Percentiles rank a stretch among this genome's conserved stretches.
Evolutionary conservation across 805 yeast genomes (phyloP).

Genomic region (Wickerhamiella alocasiicola): DNA sequence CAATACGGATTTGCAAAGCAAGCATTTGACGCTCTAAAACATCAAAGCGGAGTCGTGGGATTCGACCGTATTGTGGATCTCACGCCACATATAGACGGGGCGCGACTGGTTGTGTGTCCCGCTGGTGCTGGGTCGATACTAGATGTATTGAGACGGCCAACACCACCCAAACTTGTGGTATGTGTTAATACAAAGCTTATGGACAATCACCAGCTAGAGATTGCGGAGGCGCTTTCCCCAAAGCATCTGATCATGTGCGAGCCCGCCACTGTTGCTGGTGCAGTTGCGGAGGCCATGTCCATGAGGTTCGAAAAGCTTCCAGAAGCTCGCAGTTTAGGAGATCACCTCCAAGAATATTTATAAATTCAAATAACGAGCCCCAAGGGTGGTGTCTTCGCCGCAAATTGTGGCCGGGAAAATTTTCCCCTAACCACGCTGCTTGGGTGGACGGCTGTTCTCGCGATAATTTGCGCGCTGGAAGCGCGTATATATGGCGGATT

Average conservation of each 20-base stretch:
- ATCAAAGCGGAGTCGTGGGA: conserved; percentile 30
- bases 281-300: conserved; percentile 8
- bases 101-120: conserved; percentile 67
- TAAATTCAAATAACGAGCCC: too few species aligned
- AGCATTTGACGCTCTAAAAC: conserved; percentile 19
- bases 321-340: too few species aligned
- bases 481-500: too few species aligned
- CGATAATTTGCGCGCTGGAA: too few species aligned
- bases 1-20: conserved; percentile 46
- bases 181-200: conserved; percentile 61
- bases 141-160: conserved; percentile 47
- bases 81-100: conserved; percentile 30
- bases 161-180: conserved; percentile 44
- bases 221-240: conserved; percentile 44
- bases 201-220: conserved; percentile 78
- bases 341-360: too few species aligned
- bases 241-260: conserved; percentile 10
- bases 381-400: too few species aligned
- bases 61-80: conserved; percentile 37
- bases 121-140: conserved; percentile 88
- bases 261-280: conserved; percentile 8
- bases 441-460: too few species aligned
- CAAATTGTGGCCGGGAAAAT: too few species aligned
- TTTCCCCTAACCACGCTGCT: too few species aligned
- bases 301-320: too few species aligned